Base-by-base conservation (phyloP, 257 asterid genomes). In the Fraxinus excelsior region DNA sequence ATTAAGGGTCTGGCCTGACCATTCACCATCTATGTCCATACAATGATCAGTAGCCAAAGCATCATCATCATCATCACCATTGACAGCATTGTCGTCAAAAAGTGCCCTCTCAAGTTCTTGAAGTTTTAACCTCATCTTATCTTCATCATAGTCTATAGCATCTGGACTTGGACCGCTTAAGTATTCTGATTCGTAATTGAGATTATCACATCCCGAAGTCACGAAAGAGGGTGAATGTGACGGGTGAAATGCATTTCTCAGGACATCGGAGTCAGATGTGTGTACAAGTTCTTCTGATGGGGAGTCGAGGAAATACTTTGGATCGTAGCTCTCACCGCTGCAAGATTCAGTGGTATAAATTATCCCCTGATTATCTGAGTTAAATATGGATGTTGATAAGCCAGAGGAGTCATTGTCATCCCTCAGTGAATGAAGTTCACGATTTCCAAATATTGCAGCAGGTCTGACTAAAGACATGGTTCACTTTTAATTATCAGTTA, bases 31-130 rank as follows among this genome's bases (percentile, higher is more conserved):
- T 3, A 88, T 79, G 46, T 87, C 96, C 96, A 89, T 87, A 56
- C 78, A 67, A 38, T 76, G 81, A 71, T 62, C 70, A 67, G 32
- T 79, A 44, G 71, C 58, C 46, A 56, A 65, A 23, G 65, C 44
- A 62, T 78, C 75, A 72, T 89, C 97, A 72, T 89, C 97, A 71
- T 88, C 62, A 51, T 51, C 62, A 51, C 23, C 7, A 6, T 18
- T 19, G n/a, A 5, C 8, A 51, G 62, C 62, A 18, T 18, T 51
- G 51, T 42, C 51, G 1, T 42, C 96, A 49, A 87, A 87, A 75
- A 95, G 99, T 18, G 83, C 99, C 80, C 87, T 79, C 84, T 95
- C 99, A 14, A 95, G 89, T 88, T 95, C 99, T 85, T 86, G 91
- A 35, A 95, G 83, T 90, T 95, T 95, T 31, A 87, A 73, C 40